These are phyloP conservation scores for Dactylellina sp. DNA, from an alignment of 2,329 filamentous ascomycete genomes.

Conservation along the genomic window DNA sequence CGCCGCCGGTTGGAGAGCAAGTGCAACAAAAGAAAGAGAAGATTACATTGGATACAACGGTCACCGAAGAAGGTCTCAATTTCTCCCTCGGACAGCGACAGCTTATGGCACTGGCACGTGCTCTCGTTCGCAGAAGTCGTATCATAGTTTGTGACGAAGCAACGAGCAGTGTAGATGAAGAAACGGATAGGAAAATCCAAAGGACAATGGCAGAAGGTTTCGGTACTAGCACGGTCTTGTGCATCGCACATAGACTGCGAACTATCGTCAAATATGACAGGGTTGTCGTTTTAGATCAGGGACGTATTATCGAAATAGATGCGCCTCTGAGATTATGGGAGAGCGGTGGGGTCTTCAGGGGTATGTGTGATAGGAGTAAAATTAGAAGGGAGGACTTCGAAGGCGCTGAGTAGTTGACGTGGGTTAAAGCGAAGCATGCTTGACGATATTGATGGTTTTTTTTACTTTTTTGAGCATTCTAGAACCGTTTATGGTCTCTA, in stretches of 20 bases:
- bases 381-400: conserved; percentile 71
- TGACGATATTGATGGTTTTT: background rate
- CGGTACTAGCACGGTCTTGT: conserved; percentile 85
- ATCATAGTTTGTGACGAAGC: conserved; percentile 99
- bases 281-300: conserved; percentile 95
- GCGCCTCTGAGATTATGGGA: conserved; percentile 79
- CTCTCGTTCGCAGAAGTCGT: conserved; percentile 84
- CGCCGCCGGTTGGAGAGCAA: conserved; percentile 59
- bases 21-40: conserved; percentile 66
- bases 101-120: conserved; percentile 91
- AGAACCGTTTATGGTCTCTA: background rate
- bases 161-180: conserved; percentile 91
- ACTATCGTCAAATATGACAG: conserved; percentile 95
- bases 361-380: conserved; percentile 89
- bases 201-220: conserved; percentile 86
- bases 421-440: background rate
- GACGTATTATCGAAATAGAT: conserved; percentile 86
- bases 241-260: conserved; percentile 89
- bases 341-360: conserved; percentile 80
- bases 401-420: background rate
- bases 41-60: conserved; percentile 83
- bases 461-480: background rate
- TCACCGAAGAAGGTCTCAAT: conserved; percentile 95
- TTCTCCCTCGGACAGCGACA: conserved; percentile 95
- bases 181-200: conserved; percentile 96